Percentiles rank a stretch among this genome's conserved stretches.
Evolutionary conservation across 805 yeast species (phyloP).

Genomic region (Wickerhamomyces xylosicus): DNA sequence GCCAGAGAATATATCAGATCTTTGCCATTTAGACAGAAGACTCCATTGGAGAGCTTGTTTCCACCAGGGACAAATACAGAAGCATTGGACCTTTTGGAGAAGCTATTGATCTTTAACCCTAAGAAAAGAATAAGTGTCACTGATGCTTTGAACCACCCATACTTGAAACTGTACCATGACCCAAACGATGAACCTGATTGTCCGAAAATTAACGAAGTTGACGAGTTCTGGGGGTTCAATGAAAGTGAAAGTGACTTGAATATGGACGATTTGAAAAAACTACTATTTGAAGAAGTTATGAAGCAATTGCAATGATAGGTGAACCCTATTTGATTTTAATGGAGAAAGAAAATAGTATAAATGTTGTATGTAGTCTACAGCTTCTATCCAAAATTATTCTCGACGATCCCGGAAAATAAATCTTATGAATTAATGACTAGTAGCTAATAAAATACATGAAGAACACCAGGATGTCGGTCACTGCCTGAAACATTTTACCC

Average conservation of each 20-base stretch:
- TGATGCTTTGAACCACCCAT: slow-evolving; percentile 69
- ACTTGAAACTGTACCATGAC: slow-evolving; percentile 55
- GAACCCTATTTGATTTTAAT: too few relatives aligned
- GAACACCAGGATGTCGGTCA: too few relatives aligned
- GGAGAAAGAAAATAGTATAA: too few relatives aligned
- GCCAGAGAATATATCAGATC: slow-evolving; percentile 71
- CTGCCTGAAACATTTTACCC: too few relatives aligned
- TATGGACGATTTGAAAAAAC: slow-evolving; percentile 59
- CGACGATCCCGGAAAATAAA: too few relatives aligned
- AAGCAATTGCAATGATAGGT: slow-evolving; percentile 21
- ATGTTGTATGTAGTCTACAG: too few relatives aligned
- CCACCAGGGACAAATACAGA: slow-evolving; percentile 35
- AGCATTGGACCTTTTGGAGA: slow-evolving; percentile 55
- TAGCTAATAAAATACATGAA: too few relatives aligned
- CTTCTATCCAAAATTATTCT: too few relatives aligned
- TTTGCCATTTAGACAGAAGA: slow-evolving; percentile 48
- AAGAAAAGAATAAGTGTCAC: slow-evolving; percentile 63
- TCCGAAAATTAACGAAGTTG: slow-evolving; percentile 22
- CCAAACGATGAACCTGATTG: slow-evolving; percentile 60
- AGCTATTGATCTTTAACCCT: slow-evolving; percentile 64
- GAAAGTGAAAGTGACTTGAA: slow-evolving; percentile 55
- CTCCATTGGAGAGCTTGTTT: slow-evolving; percentile 41
- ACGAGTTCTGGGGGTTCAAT: slow-evolving; percentile 29
- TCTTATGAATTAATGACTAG: too few relatives aligned
- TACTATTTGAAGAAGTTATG: slow-evolving; percentile 79